Conservation (phyloP, 1,139 yeast genomes). For the Nakaseomyces bracarensis region DNA sequence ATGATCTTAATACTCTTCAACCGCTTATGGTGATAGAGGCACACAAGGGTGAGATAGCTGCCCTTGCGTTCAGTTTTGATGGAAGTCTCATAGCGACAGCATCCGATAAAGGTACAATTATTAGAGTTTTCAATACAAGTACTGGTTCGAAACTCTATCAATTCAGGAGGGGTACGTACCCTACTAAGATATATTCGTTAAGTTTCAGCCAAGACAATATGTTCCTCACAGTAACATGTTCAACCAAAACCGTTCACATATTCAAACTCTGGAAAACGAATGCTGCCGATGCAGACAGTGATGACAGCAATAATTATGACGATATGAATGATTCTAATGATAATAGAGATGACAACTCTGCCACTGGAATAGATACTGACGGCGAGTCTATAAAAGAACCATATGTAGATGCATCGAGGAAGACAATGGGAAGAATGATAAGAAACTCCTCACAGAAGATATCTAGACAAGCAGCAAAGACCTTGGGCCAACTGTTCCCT, state of each 20-base stretch:
- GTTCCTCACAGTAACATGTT: slow-evolving; percentile 74
- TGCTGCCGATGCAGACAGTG: not conserved
- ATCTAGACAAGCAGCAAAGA: slow-evolving; percentile 70
- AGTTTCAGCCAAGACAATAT: slow-evolving; percentile 69
- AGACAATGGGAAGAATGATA: slow-evolving; percentile 64
- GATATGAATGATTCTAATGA: slow-evolving; percentile 34
- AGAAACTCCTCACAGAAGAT: slow-evolving; percentile 46
- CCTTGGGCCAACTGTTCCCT: slow-evolving; percentile 82
- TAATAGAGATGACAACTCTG: slow-evolving; percentile 25
- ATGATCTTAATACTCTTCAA: slow-evolving; percentile 66
- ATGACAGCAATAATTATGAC: slow-evolving; percentile 31
- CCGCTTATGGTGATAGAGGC: slow-evolving; percentile 91
- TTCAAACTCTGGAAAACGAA: slow-evolving; percentile 46
- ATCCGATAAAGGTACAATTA: slow-evolving; percentile 77
- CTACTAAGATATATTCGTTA: slow-evolving; percentile 78
- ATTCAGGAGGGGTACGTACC: slow-evolving; percentile 90
- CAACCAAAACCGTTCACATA: slow-evolving; percentile 89
- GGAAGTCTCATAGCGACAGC: slow-evolving; percentile 67
- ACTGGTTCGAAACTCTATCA: slow-evolving; percentile 79
- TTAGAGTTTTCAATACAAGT: slow-evolving; percentile 77
- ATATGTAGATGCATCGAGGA: slow-evolving; percentile 57
- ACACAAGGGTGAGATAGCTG: slow-evolving; percentile 78
- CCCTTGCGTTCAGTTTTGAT: slow-evolving; percentile 66
- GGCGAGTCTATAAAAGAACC: slow-evolving; percentile 44
- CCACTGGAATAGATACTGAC: slow-evolving; percentile 28